Evolutionary conservation across 73 alveolate species (phyloP).

Genomic region (Effrenium voratum): DNA sequence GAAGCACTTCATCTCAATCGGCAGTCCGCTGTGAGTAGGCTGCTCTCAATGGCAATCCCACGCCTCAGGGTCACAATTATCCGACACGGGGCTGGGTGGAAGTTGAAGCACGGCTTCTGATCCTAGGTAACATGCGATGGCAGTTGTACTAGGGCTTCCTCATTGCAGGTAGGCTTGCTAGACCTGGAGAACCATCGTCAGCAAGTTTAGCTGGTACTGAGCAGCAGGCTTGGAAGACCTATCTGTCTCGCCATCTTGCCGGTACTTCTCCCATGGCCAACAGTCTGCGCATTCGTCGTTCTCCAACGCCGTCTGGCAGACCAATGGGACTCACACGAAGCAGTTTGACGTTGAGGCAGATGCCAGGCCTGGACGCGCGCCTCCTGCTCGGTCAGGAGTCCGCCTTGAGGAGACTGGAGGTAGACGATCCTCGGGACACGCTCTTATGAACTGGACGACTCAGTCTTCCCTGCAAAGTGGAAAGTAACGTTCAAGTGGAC

Average conservation of each 20-base stretch:
- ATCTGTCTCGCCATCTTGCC: slow-evolving; percentile 66
- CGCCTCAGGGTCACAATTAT: background rate
- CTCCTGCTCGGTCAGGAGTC: slow-evolving; percentile 71
- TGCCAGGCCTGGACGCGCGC: slow-evolving; percentile 60
- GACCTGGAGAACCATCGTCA: background rate
- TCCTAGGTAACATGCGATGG: background rate
- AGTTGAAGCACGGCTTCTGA: background rate
- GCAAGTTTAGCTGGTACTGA: background rate
- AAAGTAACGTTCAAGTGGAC: background rate
- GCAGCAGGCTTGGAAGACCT: slow-evolving; percentile 51
- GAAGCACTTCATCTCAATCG: background rate
- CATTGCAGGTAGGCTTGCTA: background rate
- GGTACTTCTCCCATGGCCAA: slow-evolving; percentile 94
- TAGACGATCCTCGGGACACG: slow-evolving; percentile 30
- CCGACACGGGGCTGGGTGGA: background rate
- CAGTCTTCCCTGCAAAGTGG: background rate
- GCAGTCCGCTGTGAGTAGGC: slow-evolving; percentile 8
- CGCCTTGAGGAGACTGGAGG: slow-evolving; percentile 77
- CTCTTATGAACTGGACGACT: too few species aligned
- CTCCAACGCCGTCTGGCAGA: slow-evolving; percentile 50
- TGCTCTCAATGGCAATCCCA: slow-evolving; percentile 30
- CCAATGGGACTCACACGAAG: background rate
- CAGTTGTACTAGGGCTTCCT: too few species aligned
- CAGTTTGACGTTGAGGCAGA: background rate
- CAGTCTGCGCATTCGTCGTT: slow-evolving; percentile 75